Conservation (phyloP, 331 rosid genomes). For the Pyracantha coccinea region DNA sequence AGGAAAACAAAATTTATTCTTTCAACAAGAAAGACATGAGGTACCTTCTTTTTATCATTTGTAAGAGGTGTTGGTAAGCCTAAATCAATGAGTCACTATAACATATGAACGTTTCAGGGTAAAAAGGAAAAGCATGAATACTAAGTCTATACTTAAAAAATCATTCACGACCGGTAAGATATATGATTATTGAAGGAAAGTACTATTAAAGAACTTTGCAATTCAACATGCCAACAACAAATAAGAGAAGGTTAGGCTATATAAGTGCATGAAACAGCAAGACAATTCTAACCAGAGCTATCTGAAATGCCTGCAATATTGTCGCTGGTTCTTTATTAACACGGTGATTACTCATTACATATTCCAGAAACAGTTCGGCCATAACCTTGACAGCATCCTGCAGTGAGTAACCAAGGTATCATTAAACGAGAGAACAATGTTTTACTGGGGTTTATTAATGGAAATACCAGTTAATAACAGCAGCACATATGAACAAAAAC, state of each 20-base stretch:
- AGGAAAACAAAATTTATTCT: background rate
- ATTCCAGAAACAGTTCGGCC: constrained; percentile 55
- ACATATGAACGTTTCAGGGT: background rate
- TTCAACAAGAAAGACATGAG: background rate
- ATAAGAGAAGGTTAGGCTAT: background rate
- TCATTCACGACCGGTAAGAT: background rate
- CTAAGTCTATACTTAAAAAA: background rate
- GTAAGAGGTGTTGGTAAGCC: background rate
- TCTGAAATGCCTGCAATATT: constrained; percentile 68
- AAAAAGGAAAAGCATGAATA: background rate
- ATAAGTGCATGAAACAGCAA: constrained; percentile 14
- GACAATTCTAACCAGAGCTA: constrained; percentile 65
- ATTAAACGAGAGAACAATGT: background rate
- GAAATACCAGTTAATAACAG: background rate
- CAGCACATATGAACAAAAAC: background rate
- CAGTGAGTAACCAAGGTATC: constrained; percentile 12
- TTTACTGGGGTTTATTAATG: background rate
- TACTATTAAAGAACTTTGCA: background rate
- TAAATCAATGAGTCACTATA: background rate
- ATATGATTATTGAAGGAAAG: background rate
- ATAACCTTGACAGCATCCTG: constrained; percentile 52
- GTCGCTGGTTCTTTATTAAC: constrained; percentile 48
- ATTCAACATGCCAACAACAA: background rate
- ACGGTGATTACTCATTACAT: constrained; percentile 54
- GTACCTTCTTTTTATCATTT: background rate